Evolutionary conservation across 768 basidiomycete genomes (phyloP).

Genomic region (Pseudohyphozyma bogoriensis): DNA sequence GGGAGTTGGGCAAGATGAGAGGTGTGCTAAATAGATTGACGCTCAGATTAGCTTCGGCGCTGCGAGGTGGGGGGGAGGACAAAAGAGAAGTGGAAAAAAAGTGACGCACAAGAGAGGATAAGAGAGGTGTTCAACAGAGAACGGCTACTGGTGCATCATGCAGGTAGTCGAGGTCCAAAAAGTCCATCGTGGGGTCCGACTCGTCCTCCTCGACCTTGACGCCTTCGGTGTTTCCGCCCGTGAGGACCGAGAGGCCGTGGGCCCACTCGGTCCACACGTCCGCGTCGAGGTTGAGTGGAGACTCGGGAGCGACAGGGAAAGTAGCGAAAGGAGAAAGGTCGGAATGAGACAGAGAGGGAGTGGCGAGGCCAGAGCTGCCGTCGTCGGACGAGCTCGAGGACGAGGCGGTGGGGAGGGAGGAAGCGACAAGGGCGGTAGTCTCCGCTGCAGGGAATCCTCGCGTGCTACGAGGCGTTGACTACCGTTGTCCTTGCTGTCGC

Average conservation of each 20-base stretch:
- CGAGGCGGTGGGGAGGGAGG: neutral
- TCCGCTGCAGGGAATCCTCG: conserved; percentile 32
- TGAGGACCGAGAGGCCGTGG: neutral
- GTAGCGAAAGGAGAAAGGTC: neutral
- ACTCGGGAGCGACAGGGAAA: no score
- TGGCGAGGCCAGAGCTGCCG: neutral
- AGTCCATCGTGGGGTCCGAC: conserved; percentile 2
- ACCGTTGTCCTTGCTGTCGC: neutral
- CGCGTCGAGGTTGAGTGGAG: conserved; percentile 6
- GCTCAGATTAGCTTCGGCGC: no score
- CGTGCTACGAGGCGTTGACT: conserved; percentile 32
- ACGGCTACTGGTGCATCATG: conserved; percentile 1
- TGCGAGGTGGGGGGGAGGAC: no score
- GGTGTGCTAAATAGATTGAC: no score
- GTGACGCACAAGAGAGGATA: no score
- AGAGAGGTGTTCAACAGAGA: neutral
- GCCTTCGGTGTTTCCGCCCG: neutral
- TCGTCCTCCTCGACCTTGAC: neutral
- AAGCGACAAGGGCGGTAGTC: conserved; percentile 5
- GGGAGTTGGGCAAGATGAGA: no score
- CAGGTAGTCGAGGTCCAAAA: conserved; percentile 9
- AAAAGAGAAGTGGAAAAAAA: no score
- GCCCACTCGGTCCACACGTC: conserved; percentile 16
- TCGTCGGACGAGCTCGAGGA: neutral
- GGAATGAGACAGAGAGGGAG: no score